These are phyloP conservation scores for Zelopaecilomyces penicillatus DNA, from an alignment of 2,329 filamentous ascomycete species.

Conservation along the genomic window DNA sequence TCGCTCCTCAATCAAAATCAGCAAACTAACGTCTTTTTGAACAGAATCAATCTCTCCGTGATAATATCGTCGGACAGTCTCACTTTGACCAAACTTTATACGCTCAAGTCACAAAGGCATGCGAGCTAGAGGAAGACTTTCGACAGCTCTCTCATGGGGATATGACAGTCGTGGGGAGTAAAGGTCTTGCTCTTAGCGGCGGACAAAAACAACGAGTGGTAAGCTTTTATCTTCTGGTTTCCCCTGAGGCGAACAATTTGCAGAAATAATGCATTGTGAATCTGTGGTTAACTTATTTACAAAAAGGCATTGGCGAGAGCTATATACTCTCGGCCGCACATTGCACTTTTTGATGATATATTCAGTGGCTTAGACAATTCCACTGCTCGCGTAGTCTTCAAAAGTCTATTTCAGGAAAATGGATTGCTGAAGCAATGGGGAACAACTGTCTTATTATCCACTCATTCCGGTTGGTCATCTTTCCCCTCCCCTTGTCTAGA, in stretches of 20 bases:
- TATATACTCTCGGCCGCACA: constrained; percentile 23
- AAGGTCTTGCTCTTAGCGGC: constrained; percentile 37
- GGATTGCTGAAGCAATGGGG: constrained; percentile 21
- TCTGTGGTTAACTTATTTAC: no score
- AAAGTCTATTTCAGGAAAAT: constrained; percentile 16
- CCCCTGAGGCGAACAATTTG: no score
- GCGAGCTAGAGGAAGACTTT: constrained; percentile 26
- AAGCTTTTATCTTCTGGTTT: constrained; percentile 6
- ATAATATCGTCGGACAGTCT: constrained; percentile 26
- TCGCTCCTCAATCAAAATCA: background rate
- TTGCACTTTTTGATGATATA: constrained; percentile 30
- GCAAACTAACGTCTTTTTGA: background rate
- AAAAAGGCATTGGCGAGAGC: constrained; percentile 29
- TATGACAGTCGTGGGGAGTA: constrained; percentile 33
- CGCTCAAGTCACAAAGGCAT: constrained; percentile 16
- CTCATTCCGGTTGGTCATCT: constrained; percentile 19
- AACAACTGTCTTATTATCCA: constrained; percentile 29
- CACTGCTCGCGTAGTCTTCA: constrained; percentile 25
- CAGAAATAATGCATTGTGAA: no score
- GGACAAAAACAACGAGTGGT: constrained; percentile 37
- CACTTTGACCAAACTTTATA: constrained; percentile 19
- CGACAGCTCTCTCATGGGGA: constrained; percentile 26
- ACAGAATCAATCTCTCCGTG: constrained; percentile 24
- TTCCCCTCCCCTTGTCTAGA: background rate
- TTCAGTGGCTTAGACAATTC: constrained; percentile 29